phyloP scores from a whole-genome alignment of 495 filamentous ascomycete genomes.

The Xylaria castorea region DNA sequence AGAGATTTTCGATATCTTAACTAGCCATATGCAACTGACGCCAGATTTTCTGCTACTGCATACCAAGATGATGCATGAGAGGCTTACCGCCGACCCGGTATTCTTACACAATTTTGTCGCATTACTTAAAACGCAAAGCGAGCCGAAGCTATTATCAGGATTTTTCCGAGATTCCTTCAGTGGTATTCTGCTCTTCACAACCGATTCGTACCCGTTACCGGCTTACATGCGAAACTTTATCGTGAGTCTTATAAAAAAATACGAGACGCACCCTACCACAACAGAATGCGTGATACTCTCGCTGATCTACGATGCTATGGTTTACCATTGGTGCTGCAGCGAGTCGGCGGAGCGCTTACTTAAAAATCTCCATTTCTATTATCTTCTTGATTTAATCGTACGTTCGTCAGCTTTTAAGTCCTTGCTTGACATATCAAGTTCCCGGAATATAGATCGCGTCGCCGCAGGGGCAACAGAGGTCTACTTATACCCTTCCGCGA shows the following conservation, averaged over 20 bases:
- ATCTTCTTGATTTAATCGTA: neutral
- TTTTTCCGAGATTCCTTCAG: neutral
- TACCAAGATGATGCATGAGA: neutral
- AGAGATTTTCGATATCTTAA: neutral
- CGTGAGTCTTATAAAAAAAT: neutral
- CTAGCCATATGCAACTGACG: neutral
- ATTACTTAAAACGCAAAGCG: neutral
- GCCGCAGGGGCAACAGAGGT: neutral
- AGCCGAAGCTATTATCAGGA: neutral
- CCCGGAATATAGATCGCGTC: neutral
- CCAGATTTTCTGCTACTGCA: neutral
- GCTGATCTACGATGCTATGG: neutral
- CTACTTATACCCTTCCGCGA: neutral
- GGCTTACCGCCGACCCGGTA: neutral
- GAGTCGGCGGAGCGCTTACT: neutral
- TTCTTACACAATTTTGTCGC: neutral
- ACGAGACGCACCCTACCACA: neutral
- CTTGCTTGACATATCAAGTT: neutral
- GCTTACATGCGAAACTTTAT: constrained; percentile 6
- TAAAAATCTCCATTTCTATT: neutral
- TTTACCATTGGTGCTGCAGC: neutral
- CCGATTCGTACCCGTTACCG: neutral
- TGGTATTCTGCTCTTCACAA: neutral
- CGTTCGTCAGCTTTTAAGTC: neutral
- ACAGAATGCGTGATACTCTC: neutral